Evolutionary conservation across 768 basidiomycete species (phyloP).

Genomic region (Lepiota subincarnata): DNA sequence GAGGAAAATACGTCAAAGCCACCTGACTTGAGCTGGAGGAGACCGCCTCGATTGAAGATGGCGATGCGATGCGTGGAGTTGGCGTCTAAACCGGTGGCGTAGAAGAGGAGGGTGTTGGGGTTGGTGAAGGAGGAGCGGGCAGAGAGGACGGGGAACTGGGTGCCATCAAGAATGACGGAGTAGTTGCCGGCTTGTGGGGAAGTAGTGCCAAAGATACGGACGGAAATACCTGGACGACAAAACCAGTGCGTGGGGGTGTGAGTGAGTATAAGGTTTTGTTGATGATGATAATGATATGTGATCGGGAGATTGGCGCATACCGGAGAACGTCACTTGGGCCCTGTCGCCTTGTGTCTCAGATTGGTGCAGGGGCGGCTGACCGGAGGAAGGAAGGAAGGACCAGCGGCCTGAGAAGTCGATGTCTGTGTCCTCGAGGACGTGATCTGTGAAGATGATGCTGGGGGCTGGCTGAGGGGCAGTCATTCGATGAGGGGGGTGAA

Average conservation of each 20-base stretch:
- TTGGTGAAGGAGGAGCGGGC: constrained; percentile 51
- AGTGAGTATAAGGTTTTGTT: background rate
- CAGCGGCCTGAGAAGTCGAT: constrained; percentile 56
- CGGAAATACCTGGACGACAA: constrained; percentile 48
- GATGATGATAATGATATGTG: background rate
- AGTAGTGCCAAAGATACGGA: constrained; percentile 56
- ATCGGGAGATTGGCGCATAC: constrained; percentile 27
- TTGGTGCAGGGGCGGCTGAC: constrained; percentile 17
- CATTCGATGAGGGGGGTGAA: background rate
- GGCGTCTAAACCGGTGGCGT: constrained; percentile 55
- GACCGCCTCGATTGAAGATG: constrained; percentile 55
- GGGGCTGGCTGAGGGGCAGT: background rate
- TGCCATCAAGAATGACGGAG: constrained; percentile 39
- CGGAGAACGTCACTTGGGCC: constrained; percentile 39
- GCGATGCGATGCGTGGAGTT: constrained; percentile 43
- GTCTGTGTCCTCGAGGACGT: constrained; percentile 38
- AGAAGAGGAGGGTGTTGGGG: constrained; percentile 56
- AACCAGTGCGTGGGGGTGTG: background rate
- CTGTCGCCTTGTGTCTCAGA: constrained; percentile 41
- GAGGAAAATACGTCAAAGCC: constrained; percentile 46
- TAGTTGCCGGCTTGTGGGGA: constrained; percentile 57
- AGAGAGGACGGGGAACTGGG: constrained; percentile 42
- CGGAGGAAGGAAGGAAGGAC: constrained; percentile 31
- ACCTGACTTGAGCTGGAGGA: constrained; percentile 43
- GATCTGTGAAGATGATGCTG: constrained; percentile 31